Evolutionary conservation across 805 yeast species (phyloP), one percentile per base, ranked within the genome.

Genomic region (Suhomyces sp.): DNA sequence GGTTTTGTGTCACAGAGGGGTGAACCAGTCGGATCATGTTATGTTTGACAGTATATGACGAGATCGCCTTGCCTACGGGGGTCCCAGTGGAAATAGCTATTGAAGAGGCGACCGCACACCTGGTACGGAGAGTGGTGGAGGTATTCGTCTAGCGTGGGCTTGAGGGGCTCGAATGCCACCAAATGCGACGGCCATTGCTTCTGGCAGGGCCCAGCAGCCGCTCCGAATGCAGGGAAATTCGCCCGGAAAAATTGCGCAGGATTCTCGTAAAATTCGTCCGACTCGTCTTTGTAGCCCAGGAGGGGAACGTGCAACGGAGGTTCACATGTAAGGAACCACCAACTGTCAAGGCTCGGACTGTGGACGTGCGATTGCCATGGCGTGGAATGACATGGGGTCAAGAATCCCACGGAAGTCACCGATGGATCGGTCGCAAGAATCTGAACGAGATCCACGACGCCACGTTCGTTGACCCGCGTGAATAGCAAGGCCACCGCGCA

Each of bases 371-470:
- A 82, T 64, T 90, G 97, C 85, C 94, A 88, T 2, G 99, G 99
- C 0, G 97, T 93, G 0, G 98, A 92, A 68, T 94, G 99, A 62
- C 99, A 94, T 0, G 99, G 99, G 64, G 92, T 90, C 13, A 94
- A 68, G 60, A 94, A 89, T 0, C 97, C 96, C 27, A 92, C 70
- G 1, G 87, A 77, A 7, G 68, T 56, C 8, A 82, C 76, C 4
- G 64, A 60, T 3, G 73, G 65, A 22, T 68, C 54, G 5, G 62
- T 55, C 41, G 84, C 76, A 22, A 92, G 61, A 47, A 74, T 76
- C 12, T 80, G 69, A 10, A 87, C 77, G 0, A 91, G 86, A 38
- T 80, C 84, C 13, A 92, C 81, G 17, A 84, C 96, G 0, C 99
- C 99, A 17, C 88, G 74, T 70, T 94, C 99, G 64, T 94, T 93